Percentiles rank a stretch among this genome's conserved stretches.
These are phyloP conservation scores for Tremella yokohamensis DNA, from an alignment of 768 basidiomycete species.

Conservation along the genomic window DNA sequence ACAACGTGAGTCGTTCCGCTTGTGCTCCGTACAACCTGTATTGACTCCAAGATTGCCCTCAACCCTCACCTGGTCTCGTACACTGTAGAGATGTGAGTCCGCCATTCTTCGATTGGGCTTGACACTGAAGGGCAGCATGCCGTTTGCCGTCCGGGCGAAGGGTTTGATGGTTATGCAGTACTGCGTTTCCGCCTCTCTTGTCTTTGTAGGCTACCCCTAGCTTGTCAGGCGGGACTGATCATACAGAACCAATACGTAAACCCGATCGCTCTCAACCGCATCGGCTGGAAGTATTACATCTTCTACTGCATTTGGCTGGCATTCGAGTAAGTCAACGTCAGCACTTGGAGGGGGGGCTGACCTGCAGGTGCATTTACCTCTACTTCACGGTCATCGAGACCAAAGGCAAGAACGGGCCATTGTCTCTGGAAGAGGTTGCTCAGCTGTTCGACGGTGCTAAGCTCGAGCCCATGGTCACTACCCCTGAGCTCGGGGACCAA, in stretches of 20 bases:
- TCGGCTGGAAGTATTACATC: slow-evolving; percentile 30
- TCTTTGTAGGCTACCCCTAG: slow-evolving; percentile 15
- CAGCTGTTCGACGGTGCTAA: slow-evolving; percentile 24
- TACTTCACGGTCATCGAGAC: slow-evolving; percentile 45
- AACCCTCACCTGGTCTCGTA: slow-evolving; percentile 35
- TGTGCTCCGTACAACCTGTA: no score
- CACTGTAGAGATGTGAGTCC: slow-evolving; percentile 32
- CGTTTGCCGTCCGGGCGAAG: slow-evolving; percentile 37
- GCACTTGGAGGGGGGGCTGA: slow-evolving; percentile 19
- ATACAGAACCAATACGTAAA: slow-evolving; percentile 36
- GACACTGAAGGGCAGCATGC: slow-evolving; percentile 6
- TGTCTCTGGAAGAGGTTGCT: slow-evolving; percentile 32
- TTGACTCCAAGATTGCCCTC: slow-evolving; percentile 17
- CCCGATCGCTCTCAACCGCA: slow-evolving; percentile 34
- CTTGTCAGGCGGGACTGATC: no score
- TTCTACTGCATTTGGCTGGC: not conserved
- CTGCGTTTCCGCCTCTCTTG: slow-evolving; percentile 23
- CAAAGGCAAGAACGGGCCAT: slow-evolving; percentile 24
- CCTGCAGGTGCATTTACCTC: slow-evolving; percentile 37
- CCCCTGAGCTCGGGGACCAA: no score
- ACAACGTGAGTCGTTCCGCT: slow-evolving; percentile 17
- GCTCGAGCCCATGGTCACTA: no score
- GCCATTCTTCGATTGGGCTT: no score
- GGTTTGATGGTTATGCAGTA: slow-evolving; percentile 34
- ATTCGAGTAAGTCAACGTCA: slow-evolving; percentile 14